phyloP scores from a whole-genome alignment of 768 basidiomycete genomes.

The Tylopilus plumbeoviolaceoides region DNA sequence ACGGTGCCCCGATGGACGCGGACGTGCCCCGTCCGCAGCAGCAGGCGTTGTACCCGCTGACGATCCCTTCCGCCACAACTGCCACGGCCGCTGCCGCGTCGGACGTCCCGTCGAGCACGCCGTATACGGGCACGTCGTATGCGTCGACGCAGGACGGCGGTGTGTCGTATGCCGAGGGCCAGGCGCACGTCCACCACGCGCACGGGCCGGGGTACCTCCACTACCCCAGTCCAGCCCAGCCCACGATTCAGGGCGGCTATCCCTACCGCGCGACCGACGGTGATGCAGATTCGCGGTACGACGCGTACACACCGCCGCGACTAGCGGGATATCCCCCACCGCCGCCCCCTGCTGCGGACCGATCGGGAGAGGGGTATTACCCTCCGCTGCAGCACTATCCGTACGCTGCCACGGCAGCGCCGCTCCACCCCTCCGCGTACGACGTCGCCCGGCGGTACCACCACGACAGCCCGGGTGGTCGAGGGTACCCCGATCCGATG shows the following conservation, averaged over 20 bases:
- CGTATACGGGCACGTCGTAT: slow-evolving; percentile 9
- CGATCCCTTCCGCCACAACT: slow-evolving; percentile 8
- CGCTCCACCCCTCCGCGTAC: too few relatives aligned
- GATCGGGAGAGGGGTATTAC: too few relatives aligned
- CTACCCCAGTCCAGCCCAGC: slow-evolving; percentile 12
- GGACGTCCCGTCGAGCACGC: not conserved
- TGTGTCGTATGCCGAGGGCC: too few relatives aligned
- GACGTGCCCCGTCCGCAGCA: slow-evolving; percentile 12
- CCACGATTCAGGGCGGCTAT: slow-evolving; percentile 6
- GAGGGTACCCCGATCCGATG: too few relatives aligned
- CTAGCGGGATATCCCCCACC: too few relatives aligned
- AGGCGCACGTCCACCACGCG: not conserved
- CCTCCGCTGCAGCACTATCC: too few relatives aligned
- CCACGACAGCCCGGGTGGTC: too few relatives aligned
- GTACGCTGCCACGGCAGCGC: too few relatives aligned
- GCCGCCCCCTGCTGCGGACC: too few relatives aligned
- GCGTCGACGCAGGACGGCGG: not conserved
- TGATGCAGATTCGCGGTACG: not conserved
- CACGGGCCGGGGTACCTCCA: slow-evolving; percentile 6
- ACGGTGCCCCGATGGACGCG: slow-evolving; percentile 12
- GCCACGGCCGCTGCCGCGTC: slow-evolving; percentile 2
- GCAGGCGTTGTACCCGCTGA: slow-evolving; percentile 22
- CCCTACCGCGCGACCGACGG: slow-evolving; percentile 9
- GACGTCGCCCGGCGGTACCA: too few relatives aligned
- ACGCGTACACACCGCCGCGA: slow-evolving; percentile 10